phyloP scores from a whole-genome alignment of 768 basidiomycete species.

The Lactifluus piperatus region DNA sequence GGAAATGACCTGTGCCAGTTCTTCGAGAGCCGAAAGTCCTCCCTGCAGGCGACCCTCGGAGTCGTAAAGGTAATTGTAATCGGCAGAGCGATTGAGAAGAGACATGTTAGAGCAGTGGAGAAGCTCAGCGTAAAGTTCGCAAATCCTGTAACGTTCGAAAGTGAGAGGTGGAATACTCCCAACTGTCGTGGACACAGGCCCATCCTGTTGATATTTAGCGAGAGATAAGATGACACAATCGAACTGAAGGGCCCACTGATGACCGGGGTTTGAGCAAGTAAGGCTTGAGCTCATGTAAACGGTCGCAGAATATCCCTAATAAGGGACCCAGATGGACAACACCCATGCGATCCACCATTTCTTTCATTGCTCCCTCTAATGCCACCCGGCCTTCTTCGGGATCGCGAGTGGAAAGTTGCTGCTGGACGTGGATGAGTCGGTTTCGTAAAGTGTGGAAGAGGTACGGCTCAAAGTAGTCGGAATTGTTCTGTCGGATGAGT shows the following conservation, averaged over 20 bases:
- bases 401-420: constrained; percentile 43
- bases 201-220: constrained; percentile 38
- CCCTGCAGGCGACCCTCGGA: constrained; percentile 77
- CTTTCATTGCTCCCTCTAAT: constrained; percentile 63
- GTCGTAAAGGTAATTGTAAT: constrained; percentile 68
- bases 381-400: constrained; percentile 55
- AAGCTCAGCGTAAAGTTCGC: constrained; percentile 94
- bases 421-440: constrained; percentile 80
- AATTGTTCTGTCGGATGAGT: constrained; percentile 94
- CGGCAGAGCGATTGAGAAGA: constrained; percentile 72
- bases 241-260: constrained; percentile 41
- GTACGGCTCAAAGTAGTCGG: constrained; percentile 97
- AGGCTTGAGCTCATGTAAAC: constrained; percentile 58
- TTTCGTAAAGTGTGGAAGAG: constrained; percentile 91
- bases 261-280: constrained; percentile 69
- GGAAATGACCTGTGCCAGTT: constrained; percentile 77
- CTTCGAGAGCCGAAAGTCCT: constrained; percentile 78
- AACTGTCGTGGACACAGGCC: constrained; percentile 63
- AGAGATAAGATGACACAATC: not conserved
- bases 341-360: constrained; percentile 77
- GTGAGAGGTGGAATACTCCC: constrained; percentile 74
- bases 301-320: constrained; percentile 61
- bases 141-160: constrained; percentile 90
- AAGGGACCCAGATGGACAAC: constrained; percentile 87
- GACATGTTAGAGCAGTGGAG: constrained; percentile 98